Evolutionary conservation across 768 basidiomycete species (phyloP).

Genomic region (Tricholoma flavovirens): DNA sequence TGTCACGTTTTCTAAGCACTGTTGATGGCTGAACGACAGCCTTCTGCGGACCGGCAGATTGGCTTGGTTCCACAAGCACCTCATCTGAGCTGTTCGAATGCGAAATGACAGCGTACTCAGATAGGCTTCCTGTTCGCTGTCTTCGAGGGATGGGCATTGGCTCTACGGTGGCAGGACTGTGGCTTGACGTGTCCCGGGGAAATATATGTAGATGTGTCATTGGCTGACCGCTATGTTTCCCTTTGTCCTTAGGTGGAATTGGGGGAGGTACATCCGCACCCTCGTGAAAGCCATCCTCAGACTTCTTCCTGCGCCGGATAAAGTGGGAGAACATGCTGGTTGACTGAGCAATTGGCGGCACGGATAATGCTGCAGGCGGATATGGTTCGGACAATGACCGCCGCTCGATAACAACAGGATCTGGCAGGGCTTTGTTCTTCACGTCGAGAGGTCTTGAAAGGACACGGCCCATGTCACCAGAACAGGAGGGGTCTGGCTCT

Average conservation of each 20-base stretch:
- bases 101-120: slow-evolving; percentile 37
- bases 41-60: slow-evolving; percentile 1
- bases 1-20: slow-evolving; percentile 33
- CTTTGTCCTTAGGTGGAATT: slow-evolving; percentile 42
- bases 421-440: slow-evolving; percentile 16
- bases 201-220: slow-evolving; percentile 2
- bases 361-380: slow-evolving; percentile 13
- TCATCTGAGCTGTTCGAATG: slow-evolving; percentile 28
- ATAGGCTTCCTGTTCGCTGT: slow-evolving; percentile 30
- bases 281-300: slow-evolving; percentile 17
- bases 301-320: slow-evolving; percentile 34
- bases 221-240: slow-evolving; percentile 12
- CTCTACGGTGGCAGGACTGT: neutral
- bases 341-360: slow-evolving; percentile 22
- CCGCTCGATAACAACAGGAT: slow-evolving; percentile 21
- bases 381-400: slow-evolving; percentile 30
- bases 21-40: slow-evolving; percentile 20
- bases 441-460: slow-evolving; percentile 4
- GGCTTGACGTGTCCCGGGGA: neutral
- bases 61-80: slow-evolving; percentile 14
- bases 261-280: slow-evolving; percentile 27
- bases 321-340: slow-evolving; percentile 28
- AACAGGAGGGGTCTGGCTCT: slow-evolving; percentile 20
- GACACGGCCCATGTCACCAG: slow-evolving; percentile 11
- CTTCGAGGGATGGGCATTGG: slow-evolving; percentile 14